Base-by-base conservation (phyloP, 805 yeast genomes). In the Phaffomyces thermotolerans region DNA sequence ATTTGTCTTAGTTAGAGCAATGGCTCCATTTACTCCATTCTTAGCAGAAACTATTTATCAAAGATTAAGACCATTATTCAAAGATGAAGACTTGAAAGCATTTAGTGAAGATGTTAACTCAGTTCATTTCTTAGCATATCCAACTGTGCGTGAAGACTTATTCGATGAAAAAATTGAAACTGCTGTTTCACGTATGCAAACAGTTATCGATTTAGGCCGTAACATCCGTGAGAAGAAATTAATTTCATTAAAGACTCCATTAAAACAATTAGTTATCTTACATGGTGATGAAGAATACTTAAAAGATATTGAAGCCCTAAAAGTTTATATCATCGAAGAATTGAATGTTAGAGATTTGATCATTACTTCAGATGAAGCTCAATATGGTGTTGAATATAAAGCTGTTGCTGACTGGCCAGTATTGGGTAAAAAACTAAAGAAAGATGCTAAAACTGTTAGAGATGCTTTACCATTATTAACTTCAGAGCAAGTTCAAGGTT, bases 361-460 rank as follows among this genome's bases (percentile, higher is more conserved):
- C 56, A 82, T 93, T 57, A 89, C 97, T 18, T 74, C 85, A 22
- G 96, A 93, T 61, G 99, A 93, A 71, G 81, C 74, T 55, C 81
- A 83, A 60, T 91, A 90, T 62, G 93, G 90, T 57, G 98, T 93
- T 49, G 85, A 83, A 63, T 91, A 90, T 73, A 79, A 76, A 51
- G 97, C 91, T 36, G 95, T 86, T 65, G 99, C 99, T 39, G 99
- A 93, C 71, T 93, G 99, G 99, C 96, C 98, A 46, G 87, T 89
- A 18, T 76, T 93, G 54, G 99, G 99, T 70, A 93, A 91, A 76
- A 93, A 93, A 69, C 78, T 93, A 67, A 91, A 89, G 79, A 81
- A 82, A 63, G 98, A 90, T 57, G 95, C 86, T 49, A 88, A 85
- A 70, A 82, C 79, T 65, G 99, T 93, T 48, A 95, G 91, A 75